These are phyloP conservation scores for Paramecium primaurelia DNA, from an alignment of 73 alveolate genomes.

Conservation along the genomic window DNA sequence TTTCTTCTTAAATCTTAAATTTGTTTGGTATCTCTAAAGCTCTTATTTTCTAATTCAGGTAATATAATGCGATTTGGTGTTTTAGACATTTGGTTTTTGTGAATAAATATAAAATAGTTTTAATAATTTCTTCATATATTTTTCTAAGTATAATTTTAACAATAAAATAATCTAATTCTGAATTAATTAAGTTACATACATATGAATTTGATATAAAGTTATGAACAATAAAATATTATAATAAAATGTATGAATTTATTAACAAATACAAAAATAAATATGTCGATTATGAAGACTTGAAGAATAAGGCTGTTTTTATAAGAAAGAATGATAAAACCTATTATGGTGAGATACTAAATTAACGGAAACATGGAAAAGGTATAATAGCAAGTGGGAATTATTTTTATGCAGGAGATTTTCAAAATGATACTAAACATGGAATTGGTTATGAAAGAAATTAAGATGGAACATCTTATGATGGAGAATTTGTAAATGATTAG, in stretches of 20 bases:
- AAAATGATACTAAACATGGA: slow-evolving; percentile 18
- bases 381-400: background rate
- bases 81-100: background rate
- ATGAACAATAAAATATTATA: background rate
- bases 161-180: background rate
- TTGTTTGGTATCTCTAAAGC: background rate
- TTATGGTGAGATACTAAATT: background rate
- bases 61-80: background rate
- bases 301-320: background rate
- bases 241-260: slow-evolving; percentile 1
- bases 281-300: background rate
- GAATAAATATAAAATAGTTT: background rate
- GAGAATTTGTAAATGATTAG: slow-evolving; percentile 19
- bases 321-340: background rate
- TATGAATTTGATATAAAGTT: background rate
- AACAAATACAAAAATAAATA: background rate
- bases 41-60: background rate
- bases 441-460: background rate
- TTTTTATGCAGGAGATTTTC: background rate
- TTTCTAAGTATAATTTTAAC: background rate
- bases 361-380: slow-evolving; percentile 1
- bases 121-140: background rate
- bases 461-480: slow-evolving; percentile 37
- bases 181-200: background rate
- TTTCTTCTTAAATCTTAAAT: background rate